Percentiles rank a stretch among this genome's conserved stretches.
phyloP scores from a whole-genome alignment of 2,329 filamentous ascomycete genomes.

The Pseudogymnoascus sp. region DNA sequence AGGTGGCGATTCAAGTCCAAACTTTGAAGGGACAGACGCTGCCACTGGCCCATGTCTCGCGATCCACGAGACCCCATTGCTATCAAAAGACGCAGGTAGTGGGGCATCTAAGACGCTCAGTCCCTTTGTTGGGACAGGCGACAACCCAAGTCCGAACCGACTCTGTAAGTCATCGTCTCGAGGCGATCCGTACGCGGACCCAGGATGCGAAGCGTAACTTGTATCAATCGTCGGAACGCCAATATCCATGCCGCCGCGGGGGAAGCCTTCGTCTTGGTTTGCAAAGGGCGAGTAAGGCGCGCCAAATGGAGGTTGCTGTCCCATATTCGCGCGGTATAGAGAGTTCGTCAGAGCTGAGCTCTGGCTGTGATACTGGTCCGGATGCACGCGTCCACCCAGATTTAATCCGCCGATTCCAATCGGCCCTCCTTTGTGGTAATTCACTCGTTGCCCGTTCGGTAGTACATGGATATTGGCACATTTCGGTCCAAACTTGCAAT shows the following conservation, averaged over 20 bases:
- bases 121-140: slow-evolving; percentile 61
- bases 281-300: slow-evolving; percentile 33
- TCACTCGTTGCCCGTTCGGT: slow-evolving; percentile 86
- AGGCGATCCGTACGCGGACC: slow-evolving; percentile 71
- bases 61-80: slow-evolving; percentile 86
- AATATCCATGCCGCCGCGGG: slow-evolving; percentile 37
- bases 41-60: slow-evolving; percentile 85
- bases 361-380: slow-evolving; percentile 54
- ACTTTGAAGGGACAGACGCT: slow-evolving; percentile 85
- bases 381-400: slow-evolving; percentile 61
- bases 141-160: slow-evolving; percentile 64
- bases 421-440: slow-evolving; percentile 64
- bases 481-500: slow-evolving; percentile 98
- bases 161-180: slow-evolving; percentile 56
- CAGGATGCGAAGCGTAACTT: slow-evolving; percentile 40
- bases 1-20: slow-evolving; percentile 79
- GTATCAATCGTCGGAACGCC: slow-evolving; percentile 45
- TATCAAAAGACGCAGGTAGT: slow-evolving; percentile 90
- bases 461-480: slow-evolving; percentile 95
- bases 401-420: slow-evolving; percentile 43
- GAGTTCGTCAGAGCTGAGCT: slow-evolving; percentile 69
- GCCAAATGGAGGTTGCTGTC: slow-evolving; percentile 28
- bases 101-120: slow-evolving; percentile 91
- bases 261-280: slow-evolving; percentile 47
- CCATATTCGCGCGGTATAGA: slow-evolving; percentile 54